A percentile compares a stretch with the other conserved stretches of the same genome.
Evolutionary conservation across 2,329 filamentous ascomycete genomes (phyloP).

Genomic region (Aspergillus hortae): DNA sequence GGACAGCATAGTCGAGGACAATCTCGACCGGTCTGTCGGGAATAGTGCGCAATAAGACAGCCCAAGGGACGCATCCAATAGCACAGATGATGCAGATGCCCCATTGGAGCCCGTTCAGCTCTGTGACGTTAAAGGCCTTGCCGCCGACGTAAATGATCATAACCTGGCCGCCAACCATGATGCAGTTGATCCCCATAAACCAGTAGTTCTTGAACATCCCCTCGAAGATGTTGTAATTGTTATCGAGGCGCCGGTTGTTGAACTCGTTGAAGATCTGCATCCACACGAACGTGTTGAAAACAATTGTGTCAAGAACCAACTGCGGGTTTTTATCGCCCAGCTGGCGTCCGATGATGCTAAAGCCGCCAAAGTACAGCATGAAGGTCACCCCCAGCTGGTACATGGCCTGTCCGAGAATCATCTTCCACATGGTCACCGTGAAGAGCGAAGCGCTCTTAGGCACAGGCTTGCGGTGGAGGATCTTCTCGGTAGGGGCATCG

Average conservation of each 20-base stretch:
- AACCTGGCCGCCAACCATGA: constrained; percentile 87
- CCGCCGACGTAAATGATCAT: constrained; percentile 88
- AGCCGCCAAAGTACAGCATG: constrained; percentile 73
- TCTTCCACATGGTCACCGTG: constrained; percentile 96
- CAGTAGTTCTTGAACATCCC: constrained; percentile 80
- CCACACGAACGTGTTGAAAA: constrained; percentile 99
- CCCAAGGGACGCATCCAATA: constrained; percentile 78
- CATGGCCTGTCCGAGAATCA: constrained; percentile 90
- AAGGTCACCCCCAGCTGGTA: constrained; percentile 81
- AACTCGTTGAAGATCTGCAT: constrained; percentile 99
- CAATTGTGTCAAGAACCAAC: constrained; percentile 67
- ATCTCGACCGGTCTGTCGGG: constrained; percentile 62
- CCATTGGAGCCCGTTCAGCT: constrained; percentile 75
- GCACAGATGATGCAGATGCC: constrained; percentile 81
- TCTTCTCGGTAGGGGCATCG: constrained; percentile 78
- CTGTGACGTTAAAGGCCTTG: constrained; percentile 69
- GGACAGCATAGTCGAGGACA: constrained; percentile 49
- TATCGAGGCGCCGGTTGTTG: constrained; percentile 94
- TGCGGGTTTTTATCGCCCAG: constrained; percentile 43
- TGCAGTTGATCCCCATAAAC: constrained; percentile 77
- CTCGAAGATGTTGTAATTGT: constrained; percentile 93
- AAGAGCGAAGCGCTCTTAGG: constrained; percentile 73
- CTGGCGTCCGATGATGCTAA: constrained; percentile 58
- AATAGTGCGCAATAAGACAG: constrained; percentile 73
- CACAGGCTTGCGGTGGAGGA: constrained; percentile 76